Evolutionary conservation across 768 basidiomycete genomes (phyloP).

Genomic region (Podaxis sp.): DNA sequence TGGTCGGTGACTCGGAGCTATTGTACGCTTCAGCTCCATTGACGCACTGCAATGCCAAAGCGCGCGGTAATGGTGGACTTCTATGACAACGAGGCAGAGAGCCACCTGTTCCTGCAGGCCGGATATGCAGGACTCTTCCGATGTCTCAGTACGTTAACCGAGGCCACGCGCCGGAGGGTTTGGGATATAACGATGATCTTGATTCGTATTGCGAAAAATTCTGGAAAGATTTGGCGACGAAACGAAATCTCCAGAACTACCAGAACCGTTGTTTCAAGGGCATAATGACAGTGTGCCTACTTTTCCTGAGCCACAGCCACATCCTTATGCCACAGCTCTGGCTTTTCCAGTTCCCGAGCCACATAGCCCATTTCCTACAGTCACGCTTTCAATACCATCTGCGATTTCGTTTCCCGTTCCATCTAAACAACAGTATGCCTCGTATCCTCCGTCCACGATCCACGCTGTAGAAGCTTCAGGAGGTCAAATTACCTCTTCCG

Average conservation of each 20-base stretch:
- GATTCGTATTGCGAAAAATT: neutral
- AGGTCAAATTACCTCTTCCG: neutral
- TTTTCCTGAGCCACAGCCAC: conserved; percentile 3
- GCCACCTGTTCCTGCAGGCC: neutral
- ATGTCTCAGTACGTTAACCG: neutral
- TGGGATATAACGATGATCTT: neutral
- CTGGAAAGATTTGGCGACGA: neutral
- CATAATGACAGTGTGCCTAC: neutral
- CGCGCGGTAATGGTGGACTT: neutral
- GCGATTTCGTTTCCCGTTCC: neutral
- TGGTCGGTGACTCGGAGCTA: conserved; percentile 5
- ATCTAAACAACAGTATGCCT: neutral
- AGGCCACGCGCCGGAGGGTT: neutral
- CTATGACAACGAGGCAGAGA: neutral
- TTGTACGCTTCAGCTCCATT: conserved; percentile 11
- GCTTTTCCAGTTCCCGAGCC: neutral
- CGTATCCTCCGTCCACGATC: neutral
- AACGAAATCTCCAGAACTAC: neutral
- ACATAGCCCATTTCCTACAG: neutral
- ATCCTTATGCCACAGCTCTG: neutral
- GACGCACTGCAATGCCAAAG: neutral
- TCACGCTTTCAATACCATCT: neutral
- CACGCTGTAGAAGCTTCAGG: neutral
- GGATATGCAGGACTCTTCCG: neutral
- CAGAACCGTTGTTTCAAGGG: neutral